Conservation (phyloP, 768 basidiomycete genomes). For the Obba rivulosa region DNA sequence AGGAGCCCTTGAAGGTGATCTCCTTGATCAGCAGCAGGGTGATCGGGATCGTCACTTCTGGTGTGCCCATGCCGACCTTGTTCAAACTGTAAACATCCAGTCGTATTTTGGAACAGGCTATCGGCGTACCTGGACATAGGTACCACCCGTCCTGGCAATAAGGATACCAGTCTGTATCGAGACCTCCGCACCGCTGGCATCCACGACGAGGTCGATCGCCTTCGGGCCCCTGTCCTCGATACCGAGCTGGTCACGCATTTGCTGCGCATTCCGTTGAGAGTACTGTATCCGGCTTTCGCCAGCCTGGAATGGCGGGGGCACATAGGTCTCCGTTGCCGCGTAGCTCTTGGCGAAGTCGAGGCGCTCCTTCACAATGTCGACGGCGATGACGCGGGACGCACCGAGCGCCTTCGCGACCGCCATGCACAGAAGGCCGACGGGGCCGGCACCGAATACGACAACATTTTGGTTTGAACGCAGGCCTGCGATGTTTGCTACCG, state of each 20-base stretch:
- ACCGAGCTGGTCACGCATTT: constrained; percentile 58
- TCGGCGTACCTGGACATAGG: constrained; percentile 54
- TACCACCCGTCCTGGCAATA: constrained; percentile 72
- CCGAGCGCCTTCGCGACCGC: constrained; percentile 94
- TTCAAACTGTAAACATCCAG: not conserved
- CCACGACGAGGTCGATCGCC: constrained; percentile 81
- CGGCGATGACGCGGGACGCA: constrained; percentile 76
- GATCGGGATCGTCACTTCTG: constrained; percentile 72
- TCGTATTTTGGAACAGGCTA: not conserved
- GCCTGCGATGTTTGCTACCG: constrained; percentile 70
- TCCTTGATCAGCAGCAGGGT: constrained; percentile 70
- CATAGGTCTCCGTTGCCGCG: constrained; percentile 72
- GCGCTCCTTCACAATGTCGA: constrained; percentile 72
- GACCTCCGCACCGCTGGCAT: constrained; percentile 89
- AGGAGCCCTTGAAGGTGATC: constrained; percentile 80
- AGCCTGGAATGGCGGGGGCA: constrained; percentile 52
- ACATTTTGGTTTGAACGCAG: constrained; percentile 73
- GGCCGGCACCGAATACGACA: constrained; percentile 85
- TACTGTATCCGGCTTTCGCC: constrained; percentile 68
- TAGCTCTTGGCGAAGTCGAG: constrained; percentile 85
- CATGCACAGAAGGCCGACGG: constrained; percentile 86
- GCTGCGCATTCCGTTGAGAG: constrained; percentile 63
- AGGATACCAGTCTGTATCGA: constrained; percentile 85
- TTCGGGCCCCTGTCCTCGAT: constrained; percentile 67
- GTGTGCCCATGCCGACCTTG: constrained; percentile 83